phyloP scores from a whole-genome alignment of 2,329 filamentous ascomycete species.

The Canariomyces notabilis region DNA sequence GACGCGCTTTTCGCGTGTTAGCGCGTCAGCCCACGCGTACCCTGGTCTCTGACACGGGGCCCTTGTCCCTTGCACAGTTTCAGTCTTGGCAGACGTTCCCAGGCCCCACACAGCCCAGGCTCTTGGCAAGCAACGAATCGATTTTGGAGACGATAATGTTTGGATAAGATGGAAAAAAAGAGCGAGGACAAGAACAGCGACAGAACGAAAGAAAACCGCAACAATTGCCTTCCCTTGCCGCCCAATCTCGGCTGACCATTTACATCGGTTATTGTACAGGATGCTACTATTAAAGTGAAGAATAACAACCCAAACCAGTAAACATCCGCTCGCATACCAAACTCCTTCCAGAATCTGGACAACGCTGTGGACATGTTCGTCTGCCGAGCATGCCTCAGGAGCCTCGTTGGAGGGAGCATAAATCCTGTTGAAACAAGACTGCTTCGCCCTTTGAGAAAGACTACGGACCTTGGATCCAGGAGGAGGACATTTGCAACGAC shows the following conservation, averaged over 20 bases:
- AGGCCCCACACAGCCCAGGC: neutral
- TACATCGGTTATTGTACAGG: neutral
- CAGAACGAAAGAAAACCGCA: neutral
- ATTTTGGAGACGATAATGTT: neutral
- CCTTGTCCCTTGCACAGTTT: neutral
- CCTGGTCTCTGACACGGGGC: neutral
- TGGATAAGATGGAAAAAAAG: neutral
- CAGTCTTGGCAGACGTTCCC: neutral
- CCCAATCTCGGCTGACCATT: neutral
- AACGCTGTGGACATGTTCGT: conserved; percentile 32
- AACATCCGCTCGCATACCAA: neutral
- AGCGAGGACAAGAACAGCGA: neutral
- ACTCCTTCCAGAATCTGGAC: neutral
- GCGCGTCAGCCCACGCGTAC: conserved; percentile 9
- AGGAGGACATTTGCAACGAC: neutral
- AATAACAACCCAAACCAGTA: neutral
- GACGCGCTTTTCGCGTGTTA: conserved; percentile 15
- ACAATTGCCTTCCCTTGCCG: neutral
- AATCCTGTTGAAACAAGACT: conserved; percentile 2
- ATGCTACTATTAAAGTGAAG: neutral
- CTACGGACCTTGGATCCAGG: neutral
- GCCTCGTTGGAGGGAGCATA: conserved; percentile 2
- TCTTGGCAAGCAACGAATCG: neutral
- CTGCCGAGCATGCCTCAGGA: conserved; percentile 35
- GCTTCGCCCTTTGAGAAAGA: conserved; percentile 3